Evolutionary conservation across 2,329 filamentous ascomycete genomes (phyloP), one percentile per base, ranked within the genome.

Genomic region (Fonsecaea monophora): DNA sequence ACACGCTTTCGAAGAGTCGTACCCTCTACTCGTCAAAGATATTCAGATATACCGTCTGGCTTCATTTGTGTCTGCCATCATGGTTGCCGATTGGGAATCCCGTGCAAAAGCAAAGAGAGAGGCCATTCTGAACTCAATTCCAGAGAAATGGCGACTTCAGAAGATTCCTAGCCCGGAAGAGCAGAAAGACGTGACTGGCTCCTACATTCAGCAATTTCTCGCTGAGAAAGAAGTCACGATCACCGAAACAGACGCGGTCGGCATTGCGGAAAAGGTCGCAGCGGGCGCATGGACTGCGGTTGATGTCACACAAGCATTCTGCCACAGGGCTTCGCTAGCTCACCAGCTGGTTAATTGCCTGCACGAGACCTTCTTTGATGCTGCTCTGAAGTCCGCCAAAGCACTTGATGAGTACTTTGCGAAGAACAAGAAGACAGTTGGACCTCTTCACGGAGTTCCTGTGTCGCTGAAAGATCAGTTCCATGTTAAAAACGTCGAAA

Each of bases 391-490:
- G 54, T 78, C 81, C 8, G 85, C 85, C 1, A 78, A 78, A 53
- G 73, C 75, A 12, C 79, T 87, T 0, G 85, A 87, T 66, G 76
- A 77, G 1, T 81, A 84, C 66, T 80, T 79, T 35, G 74, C 75
- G 9, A 68, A 78, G 18, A 75, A 82, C 67, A 78, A 78, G 9
- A 76, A 74, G 64, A 79, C 85, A 0, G 74, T 85, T 1, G 88
- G 88, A 0, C 86, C 87, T 1, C 80, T 90, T 0, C 88, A 90
- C 71, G 88, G 88, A 4, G 78, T 90, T 1, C 87, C 87, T 2
- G 77, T 89, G 35, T 87, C 80, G 56, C 69, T 84, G 37, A 84
- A 84, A 67, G 82, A 84, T 69, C 80, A 82, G 65, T 82, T 83
- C 65, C 79, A 82, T 56, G 75, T 82, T 5, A 77, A 82, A 73